Percentiles rank a stretch among this genome's conserved stretches.
These are phyloP conservation scores for Primulina huaijiensis DNA, from an alignment of 257 asterid genomes.

Conservation along the genomic window DNA sequence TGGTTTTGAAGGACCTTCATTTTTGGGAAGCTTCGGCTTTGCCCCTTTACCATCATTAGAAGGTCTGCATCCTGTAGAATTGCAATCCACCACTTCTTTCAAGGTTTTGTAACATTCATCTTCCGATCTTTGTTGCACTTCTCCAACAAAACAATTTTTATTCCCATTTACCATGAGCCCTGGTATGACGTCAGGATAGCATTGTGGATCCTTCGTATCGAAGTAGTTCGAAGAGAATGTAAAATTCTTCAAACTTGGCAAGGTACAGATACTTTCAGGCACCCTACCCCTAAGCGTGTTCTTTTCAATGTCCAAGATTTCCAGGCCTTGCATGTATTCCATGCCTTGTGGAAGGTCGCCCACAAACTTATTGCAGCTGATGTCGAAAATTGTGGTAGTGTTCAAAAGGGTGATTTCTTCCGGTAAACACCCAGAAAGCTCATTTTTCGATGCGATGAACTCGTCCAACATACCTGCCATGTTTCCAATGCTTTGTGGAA, in stretches of 20 bases:
- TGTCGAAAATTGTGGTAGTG: constrained; percentile 45
- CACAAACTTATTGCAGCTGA: constrained; percentile 46
- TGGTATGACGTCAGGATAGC: constrained; percentile 22
- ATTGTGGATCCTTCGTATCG: constrained; percentile 31
- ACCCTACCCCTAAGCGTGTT: constrained; percentile 55
- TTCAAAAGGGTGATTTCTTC: constrained; percentile 57
- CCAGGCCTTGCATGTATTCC: constrained; percentile 44
- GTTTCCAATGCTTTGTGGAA: constrained; percentile 64
- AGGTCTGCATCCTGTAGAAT: constrained; percentile 38
- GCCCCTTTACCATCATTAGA: constrained; percentile 23
- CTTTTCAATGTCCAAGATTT: constrained; percentile 35
- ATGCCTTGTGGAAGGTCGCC: constrained; percentile 58
- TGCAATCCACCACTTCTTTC: constrained; percentile 53
- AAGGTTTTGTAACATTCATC: constrained; percentile 39
- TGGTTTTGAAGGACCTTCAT: constrained; percentile 19
- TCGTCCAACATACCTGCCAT: constrained; percentile 66
- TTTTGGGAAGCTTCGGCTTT: constrained; percentile 14
- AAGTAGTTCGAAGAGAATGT: constrained; percentile 50
- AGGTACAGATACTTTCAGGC: constrained; percentile 48
- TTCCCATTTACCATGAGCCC: constrained; percentile 33
- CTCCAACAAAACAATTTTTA: constrained; percentile 51
- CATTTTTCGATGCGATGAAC: constrained; percentile 39
- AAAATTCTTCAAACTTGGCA: constrained; percentile 48
- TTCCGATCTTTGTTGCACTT: constrained; percentile 40
- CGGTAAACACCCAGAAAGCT: constrained; percentile 70